These are phyloP conservation scores for Pythium volutum DNA, from an alignment of 352 stramenopile species.

Conservation along the genomic window DNA sequence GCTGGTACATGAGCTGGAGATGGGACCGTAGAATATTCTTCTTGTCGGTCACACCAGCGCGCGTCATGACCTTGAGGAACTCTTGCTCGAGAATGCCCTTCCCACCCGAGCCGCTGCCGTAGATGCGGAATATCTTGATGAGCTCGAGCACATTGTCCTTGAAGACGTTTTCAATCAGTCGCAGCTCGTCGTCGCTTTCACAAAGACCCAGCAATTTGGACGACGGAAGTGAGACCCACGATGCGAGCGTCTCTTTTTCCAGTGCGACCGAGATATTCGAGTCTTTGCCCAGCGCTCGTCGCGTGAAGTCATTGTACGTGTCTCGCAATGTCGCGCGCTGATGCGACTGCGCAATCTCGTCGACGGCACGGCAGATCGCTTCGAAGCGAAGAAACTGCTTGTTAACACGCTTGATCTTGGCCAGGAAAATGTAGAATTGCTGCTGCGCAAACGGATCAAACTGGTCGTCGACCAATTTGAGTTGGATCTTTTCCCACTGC, in stretches of 20 bases:
- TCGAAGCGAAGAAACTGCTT: slow-evolving; percentile 57
- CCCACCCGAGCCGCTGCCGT: slow-evolving; percentile 54
- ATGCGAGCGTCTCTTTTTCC: slow-evolving; percentile 65
- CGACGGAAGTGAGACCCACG: slow-evolving; percentile 47
- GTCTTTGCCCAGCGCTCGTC: slow-evolving; percentile 63
- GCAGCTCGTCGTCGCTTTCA: slow-evolving; percentile 58
- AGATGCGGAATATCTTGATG: slow-evolving; percentile 80
- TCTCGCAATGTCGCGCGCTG: slow-evolving; percentile 42
- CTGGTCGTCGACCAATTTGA: slow-evolving; percentile 46
- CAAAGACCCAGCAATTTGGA: slow-evolving; percentile 55
- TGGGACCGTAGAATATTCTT: slow-evolving; percentile 77
- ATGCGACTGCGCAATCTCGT: slow-evolving; percentile 53
- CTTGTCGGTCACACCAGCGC: slow-evolving; percentile 71
- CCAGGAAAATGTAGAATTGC: slow-evolving; percentile 70
- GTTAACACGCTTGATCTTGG: slow-evolving; percentile 63
- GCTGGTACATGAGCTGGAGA: slow-evolving; percentile 73
- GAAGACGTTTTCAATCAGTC: slow-evolving; percentile 59
- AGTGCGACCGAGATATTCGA: slow-evolving; percentile 66
- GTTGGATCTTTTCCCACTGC: slow-evolving; percentile 72
- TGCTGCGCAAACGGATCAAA: slow-evolving; percentile 70
- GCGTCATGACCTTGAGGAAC: slow-evolving; percentile 82
- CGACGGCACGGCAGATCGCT: slow-evolving; percentile 46
- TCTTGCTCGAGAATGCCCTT: slow-evolving; percentile 78
- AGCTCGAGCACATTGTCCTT: slow-evolving; percentile 74
- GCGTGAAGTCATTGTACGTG: slow-evolving; percentile 65